Base-by-base conservation (phyloP, 163 green algal species). In the Scenedesmus sp. region DNA sequence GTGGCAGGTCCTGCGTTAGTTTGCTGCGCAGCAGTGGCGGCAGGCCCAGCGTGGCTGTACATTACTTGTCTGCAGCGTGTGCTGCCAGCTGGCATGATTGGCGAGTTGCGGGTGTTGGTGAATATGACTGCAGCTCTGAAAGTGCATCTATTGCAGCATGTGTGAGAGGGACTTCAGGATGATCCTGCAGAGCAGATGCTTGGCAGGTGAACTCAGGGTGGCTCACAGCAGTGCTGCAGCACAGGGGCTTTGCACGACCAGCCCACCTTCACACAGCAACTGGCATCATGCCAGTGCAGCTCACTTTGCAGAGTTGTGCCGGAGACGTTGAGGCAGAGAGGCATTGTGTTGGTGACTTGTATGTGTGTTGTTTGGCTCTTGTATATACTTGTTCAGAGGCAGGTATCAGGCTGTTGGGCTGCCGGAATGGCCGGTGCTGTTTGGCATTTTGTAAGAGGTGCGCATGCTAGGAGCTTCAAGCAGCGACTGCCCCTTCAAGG, bases 61-160 rank as follows among this genome's bases (percentile, higher is more conserved):
- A 76, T 0, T 16, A 16, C 1, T 76, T 76, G 65, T 30, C 30
- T 76, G 65, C 65, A 76, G 65, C 30, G 0, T 1, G 65, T 40
- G 30, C 30, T 76, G 65, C 26, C 40, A 30, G 24, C 65, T 76
- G 16, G 35, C 82, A 87, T 76, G 49, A n/a, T 79, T 61, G 4
- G 51, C 53, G 24, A 35, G 3, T 40, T 26, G 4, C 53, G 59
- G 46, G 61, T 24, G 16, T 30, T 85, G 61, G 18, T 89, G 61
- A 22, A 89, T 81, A 81, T 89, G 83, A 81, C 46, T 89, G 83
- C 83, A 82, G 59, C 61, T 40, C 42, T 65, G 24, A 46, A 81
- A 59, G 59, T 81, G 83, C 59, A 40, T 81, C 43, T 18, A 26
- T 80, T 80, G 83, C 30, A 30, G 46, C 46, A 78, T 20, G 35